Evolutionary conservation across 345 rosid genomes (phyloP), one percentile per base, ranked within the genome.

Genomic region (Draba incana): DNA sequence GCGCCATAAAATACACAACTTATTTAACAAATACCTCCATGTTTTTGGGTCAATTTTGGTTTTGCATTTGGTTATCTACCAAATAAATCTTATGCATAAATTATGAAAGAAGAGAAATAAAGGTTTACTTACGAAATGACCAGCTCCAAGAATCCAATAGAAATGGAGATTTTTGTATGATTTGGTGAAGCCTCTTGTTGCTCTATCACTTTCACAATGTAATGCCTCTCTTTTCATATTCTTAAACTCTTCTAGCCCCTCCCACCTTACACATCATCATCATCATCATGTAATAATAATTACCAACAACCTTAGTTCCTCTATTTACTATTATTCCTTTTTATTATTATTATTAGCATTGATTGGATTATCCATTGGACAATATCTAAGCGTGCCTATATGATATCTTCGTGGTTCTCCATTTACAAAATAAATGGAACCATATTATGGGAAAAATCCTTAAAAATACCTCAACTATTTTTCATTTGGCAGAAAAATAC

Each of bases 61-160:
- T 35, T 7, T 35, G 39, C 39, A 35, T 8, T 35, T 35, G 39
- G 10, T 35, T 35, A 8, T 35, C 10, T 35, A 35, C 39, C 39
- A 35, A 35, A 35, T 35, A 8, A 35, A 8, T 35, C 39, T 8
- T 45, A 27, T 47, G 49, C 13, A 4, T 0, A 23, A 13, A 20
- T 20, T 49, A 46, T 8, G 4, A 62, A 46, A 49, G 10, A 38
- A 50, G 42, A 41, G 38, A 47, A 54, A 74, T n/a, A 31, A 57
- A 47, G 39, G 15, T n/a, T 12, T n/a, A 55, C 96, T 90, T 84
- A 93, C 98, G 78, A 87, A 93, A 74, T 93, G 98, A 53, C 98
- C 98, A n/a, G 98, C 96, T 56, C 85, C 85, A 62, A 93, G 94
- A 79, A 93, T 87, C 98, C 98, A 93, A 66, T 80, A 90, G 10